Evolutionary conservation across 106 monocot genomes (phyloP).

Genomic region (Platanthera zijinensis): DNA sequence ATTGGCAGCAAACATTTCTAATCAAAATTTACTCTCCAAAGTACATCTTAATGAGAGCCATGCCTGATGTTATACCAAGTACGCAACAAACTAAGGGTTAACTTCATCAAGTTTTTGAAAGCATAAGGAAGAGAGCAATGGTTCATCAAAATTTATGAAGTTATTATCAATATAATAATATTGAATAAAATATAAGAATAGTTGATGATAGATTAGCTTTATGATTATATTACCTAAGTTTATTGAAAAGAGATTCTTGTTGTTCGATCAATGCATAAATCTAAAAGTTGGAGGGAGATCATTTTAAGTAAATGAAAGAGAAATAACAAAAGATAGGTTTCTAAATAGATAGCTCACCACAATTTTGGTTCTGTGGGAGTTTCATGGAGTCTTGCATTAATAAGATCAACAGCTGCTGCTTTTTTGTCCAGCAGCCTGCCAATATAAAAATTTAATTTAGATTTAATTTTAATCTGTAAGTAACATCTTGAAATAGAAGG

Average conservation of each 20-base stretch:
- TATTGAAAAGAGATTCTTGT: background rate
- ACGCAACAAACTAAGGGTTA: background rate
- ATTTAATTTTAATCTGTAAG: background rate
- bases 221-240: background rate
- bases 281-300: background rate
- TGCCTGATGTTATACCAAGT: background rate
- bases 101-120: background rate
- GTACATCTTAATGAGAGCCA: background rate
- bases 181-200: too few species aligned
- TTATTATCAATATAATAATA: background rate
- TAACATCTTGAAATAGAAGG: background rate
- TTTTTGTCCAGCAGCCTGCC: slow-evolving; percentile 76
- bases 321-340: background rate
- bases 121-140: background rate
- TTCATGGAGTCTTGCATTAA: slow-evolving; percentile 54
- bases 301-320: background rate
- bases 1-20: too few species aligned
- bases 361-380: slow-evolving; percentile 74
- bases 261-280: background rate
- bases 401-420: slow-evolving; percentile 81
- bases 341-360: slow-evolving; percentile 45
- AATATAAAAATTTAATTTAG: slow-evolving; percentile 6
- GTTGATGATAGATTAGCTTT: background rate
- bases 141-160: background rate
- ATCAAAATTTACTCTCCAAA: background rate